Base-by-base conservation (phyloP, 305 asterid species). In the Rubia peregrina region DNA sequence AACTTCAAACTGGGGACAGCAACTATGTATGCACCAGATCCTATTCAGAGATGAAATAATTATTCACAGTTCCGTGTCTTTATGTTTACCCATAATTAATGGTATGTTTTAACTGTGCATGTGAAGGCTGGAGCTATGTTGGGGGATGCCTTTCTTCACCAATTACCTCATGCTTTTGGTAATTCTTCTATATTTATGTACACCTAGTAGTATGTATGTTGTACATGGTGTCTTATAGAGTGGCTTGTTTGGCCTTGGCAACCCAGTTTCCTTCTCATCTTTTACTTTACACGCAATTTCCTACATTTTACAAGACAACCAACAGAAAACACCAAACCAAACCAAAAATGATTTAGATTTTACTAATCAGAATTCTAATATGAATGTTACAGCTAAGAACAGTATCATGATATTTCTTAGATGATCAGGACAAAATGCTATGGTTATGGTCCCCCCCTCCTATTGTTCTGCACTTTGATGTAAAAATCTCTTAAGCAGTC, bases 141-240 rank as follows among this genome's bases (percentile, higher is more conserved):
- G 51, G 99, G 99, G 70, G 99, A 94, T 85, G 99, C 99, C 83
- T 94, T 94, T 83, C 99, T 94, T 83, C 99, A 94, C 84, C 99
- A 94, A 74, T 71, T 94, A 86, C 97, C 99, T 44, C 99, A 94
- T 88, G 96, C 99, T 80, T 94, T 94, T 65, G 96, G 97, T 94
- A 89, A 56, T 19, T 38, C n/a, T 55, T 55, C 44, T 24, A 43
- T 56, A 10, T 6, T 51, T 38, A 19, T 0, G 36, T 19, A n/a
- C n/a, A 3, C 53, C 51, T 33, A 38, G 36, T 26, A 44, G 21
- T 9, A 19, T 55, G 48, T 43, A n/a, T 53, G 16, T n/a, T 38
- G 13, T 36, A 9, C 44, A 36, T n/a, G 65, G 63, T 10, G 53
- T 65, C 33, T 26, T 65, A 40, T 9, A 65, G 53, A 24, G 38